Conservation (phyloP, 805 yeast species). For the Candida stauntonica region DNA sequence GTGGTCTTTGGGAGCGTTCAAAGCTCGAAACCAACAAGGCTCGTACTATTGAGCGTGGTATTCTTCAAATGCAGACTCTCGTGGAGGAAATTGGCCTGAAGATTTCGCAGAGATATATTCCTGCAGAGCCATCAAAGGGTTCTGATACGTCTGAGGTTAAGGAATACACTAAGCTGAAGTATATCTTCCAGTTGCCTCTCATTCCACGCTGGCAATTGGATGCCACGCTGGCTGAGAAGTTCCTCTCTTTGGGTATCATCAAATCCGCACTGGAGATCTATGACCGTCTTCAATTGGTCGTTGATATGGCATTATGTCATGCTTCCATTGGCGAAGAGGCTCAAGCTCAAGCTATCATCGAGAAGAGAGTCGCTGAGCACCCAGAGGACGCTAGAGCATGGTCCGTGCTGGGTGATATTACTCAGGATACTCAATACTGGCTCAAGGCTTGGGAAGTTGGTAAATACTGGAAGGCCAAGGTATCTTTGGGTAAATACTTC, state of each 20-base stretch:
- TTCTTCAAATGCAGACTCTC: constrained; percentile 85
- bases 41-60: constrained; percentile 89
- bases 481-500: constrained; percentile 69
- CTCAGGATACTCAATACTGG: constrained; percentile 75
- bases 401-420: constrained; percentile 82
- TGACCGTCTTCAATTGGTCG: constrained; percentile 66
- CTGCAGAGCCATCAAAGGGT: constrained; percentile 27
- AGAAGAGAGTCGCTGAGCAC: constrained; percentile 45
- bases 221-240: constrained; percentile 75
- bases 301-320: constrained; percentile 86
- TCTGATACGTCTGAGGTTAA: constrained; percentile 13
- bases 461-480: constrained; percentile 78
- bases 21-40: constrained; percentile 74
- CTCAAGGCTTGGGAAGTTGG: constrained; percentile 83
- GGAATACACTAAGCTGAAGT: constrained; percentile 53
- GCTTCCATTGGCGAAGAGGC: constrained; percentile 76
- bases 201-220: constrained; percentile 87
- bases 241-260: constrained; percentile 77
- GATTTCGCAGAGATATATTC: constrained; percentile 53
- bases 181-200: constrained; percentile 69
- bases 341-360: constrained; percentile 59
- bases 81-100: constrained; percentile 83
- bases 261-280: constrained; percentile 88
- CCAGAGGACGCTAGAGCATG: constrained; percentile 82
- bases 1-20: constrained; percentile 89